These are phyloP conservation scores for Caryopteris hybrid DNA, from an alignment of 305 asterid genomes.

Conservation along the genomic window DNA sequence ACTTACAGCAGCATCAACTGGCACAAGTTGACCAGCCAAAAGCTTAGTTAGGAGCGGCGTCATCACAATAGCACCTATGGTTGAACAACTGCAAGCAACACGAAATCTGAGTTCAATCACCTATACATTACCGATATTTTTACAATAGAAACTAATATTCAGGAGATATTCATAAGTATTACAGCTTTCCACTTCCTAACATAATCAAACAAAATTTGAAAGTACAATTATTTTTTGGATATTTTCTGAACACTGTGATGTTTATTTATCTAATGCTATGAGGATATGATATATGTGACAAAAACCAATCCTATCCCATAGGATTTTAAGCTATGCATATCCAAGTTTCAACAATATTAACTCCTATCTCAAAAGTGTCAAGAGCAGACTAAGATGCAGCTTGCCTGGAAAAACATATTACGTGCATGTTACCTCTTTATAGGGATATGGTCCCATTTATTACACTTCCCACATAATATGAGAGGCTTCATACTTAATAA, in stretches of 20 bases:
- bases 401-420: neutral
- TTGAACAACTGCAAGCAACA: conserved; percentile 74
- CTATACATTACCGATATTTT: neutral
- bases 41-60: conserved; percentile 94
- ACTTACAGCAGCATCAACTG: conserved; percentile 97
- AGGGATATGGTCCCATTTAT: neutral
- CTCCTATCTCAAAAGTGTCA: neutral
- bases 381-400: neutral
- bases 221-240: neutral
- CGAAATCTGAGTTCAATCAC: conserved; percentile 6
- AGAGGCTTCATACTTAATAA: neutral
- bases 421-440: neutral
- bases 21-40: conserved; percentile 97
- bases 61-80: conserved; percentile 94
- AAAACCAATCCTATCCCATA: neutral
- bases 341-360: neutral
- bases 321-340: neutral
- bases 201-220: neutral
- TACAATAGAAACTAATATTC: neutral
- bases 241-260: neutral
- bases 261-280: neutral
- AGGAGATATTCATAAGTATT: neutral
- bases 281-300: neutral
- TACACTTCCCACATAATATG: neutral
- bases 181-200: neutral